Evolutionary conservation across 371 early-diverging fungal species (phyloP).

Genomic region (Thermomucor indicae-seudaticae): DNA sequence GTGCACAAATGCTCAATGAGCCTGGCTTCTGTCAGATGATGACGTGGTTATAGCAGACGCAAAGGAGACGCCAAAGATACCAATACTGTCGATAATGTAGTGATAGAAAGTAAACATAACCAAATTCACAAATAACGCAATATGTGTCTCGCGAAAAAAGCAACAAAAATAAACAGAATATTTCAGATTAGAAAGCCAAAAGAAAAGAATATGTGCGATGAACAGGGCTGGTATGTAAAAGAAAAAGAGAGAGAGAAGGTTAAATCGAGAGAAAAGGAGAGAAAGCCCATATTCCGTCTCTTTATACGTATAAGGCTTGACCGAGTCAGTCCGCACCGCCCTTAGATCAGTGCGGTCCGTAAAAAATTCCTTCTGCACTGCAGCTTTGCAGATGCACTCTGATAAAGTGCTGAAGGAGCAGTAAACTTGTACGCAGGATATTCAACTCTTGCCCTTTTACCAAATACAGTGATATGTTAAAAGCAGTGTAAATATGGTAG

Average conservation of each 20-base stretch:
- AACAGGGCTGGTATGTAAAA: too few species aligned
- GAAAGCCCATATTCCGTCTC: conserved; percentile 23
- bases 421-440: too few species aligned
- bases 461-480: too few species aligned
- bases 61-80: conserved; percentile 7
- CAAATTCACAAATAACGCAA: conserved; percentile 2
- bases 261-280: not conserved
- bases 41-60: conserved; percentile 5
- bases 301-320: too few species aligned
- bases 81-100: conserved; percentile 7
- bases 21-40: conserved; percentile 3
- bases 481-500: too few species aligned
- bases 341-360: too few species aligned
- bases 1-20: conserved; percentile 9
- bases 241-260: not conserved
- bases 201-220: conserved; percentile 1
- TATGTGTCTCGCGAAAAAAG: not conserved
- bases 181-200: not conserved
- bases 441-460: too few species aligned
- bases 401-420: too few species aligned
- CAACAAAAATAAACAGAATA: not conserved
- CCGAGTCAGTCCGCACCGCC: too few species aligned
- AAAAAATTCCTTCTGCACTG: too few species aligned
- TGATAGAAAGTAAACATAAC: not conserved
- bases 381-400: too few species aligned